Percentiles rank a stretch among this genome's conserved stretches.
Evolutionary conservation across 2,329 filamentous ascomycete species (phyloP).

Genomic region (Xylariaceae sp.): DNA sequence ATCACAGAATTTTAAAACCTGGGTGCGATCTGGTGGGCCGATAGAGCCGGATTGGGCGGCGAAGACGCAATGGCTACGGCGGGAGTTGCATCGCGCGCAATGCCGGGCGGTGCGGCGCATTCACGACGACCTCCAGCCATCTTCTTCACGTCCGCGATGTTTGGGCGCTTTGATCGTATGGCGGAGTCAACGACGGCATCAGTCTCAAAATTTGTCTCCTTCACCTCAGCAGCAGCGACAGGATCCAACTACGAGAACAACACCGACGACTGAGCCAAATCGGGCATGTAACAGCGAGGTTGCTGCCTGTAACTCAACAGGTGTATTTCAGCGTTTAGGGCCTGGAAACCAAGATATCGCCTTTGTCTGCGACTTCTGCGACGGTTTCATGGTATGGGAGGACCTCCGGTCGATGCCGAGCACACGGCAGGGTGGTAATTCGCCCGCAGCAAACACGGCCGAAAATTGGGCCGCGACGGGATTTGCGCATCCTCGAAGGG

Average conservation of each 20-base stretch:
- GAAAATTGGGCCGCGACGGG: conserved; percentile 51
- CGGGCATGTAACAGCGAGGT: conserved; percentile 35
- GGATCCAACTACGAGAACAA: not conserved
- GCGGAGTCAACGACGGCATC: conserved; percentile 40
- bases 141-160: conserved; percentile 43
- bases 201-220: conserved; percentile 9
- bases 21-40: conserved; percentile 49
- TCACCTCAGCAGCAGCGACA: conserved; percentile 2
- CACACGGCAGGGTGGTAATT: conserved; percentile 32
- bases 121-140: conserved; percentile 40
- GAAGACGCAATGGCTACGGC: conserved; percentile 46
- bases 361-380: conserved; percentile 58
- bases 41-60: conserved; percentile 52
- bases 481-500: conserved; percentile 23
- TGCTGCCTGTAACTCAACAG: conserved; percentile 46
- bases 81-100: conserved; percentile 52
- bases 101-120: conserved; percentile 54
- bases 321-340: conserved; percentile 52
- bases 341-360: conserved; percentile 45
- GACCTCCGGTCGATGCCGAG: conserved; percentile 51
- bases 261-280: not conserved
- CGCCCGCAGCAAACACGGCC: conserved; percentile 10
- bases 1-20: conserved; percentile 47
- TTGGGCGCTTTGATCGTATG: conserved; percentile 53
- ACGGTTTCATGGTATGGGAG: conserved; percentile 55